A percentile compares a stretch with the other conserved stretches of the same genome.
These are phyloP conservation scores for Astragalus glycyphyllos DNA, from an alignment of 306 rosid species.

Conservation along the genomic window DNA sequence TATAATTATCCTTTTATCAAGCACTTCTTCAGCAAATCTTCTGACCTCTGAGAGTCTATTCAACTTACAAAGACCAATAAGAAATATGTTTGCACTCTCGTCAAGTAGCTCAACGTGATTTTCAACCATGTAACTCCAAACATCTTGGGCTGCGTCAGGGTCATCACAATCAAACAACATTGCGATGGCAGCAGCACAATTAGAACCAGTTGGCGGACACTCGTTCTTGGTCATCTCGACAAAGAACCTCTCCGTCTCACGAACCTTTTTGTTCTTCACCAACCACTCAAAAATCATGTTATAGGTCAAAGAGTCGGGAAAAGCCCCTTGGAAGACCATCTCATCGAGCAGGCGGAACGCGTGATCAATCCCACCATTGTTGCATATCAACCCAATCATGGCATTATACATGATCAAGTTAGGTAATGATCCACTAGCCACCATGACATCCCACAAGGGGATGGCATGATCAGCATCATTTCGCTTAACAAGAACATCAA, in stretches of 20 bases:
- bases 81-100: conserved; percentile 64
- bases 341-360: conserved; percentile 62
- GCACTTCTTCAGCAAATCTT: conserved; percentile 60
- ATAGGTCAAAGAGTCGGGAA: conserved; percentile 67
- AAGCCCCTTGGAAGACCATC: conserved; percentile 67
- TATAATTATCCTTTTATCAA: conserved; percentile 55
- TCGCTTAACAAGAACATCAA: conserved; percentile 58
- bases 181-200: conserved; percentile 59
- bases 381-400: conserved; percentile 65
- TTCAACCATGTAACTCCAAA: conserved; percentile 71
- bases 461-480: conserved; percentile 54
- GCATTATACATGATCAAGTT: conserved; percentile 70
- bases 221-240: conserved; percentile 79
- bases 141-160: conserved; percentile 66
- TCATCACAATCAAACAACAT: conserved; percentile 70
- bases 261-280: conserved; percentile 60
- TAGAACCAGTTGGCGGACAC: conserved; percentile 55
- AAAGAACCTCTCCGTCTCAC: conserved; percentile 55
- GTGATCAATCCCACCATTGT: conserved; percentile 49
- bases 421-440: conserved; percentile 53
- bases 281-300: conserved; percentile 74
- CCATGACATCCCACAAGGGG: conserved; percentile 66
- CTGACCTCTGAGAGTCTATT: conserved; percentile 59
- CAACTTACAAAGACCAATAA: conserved; percentile 65
- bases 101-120: conserved; percentile 57